These are phyloP conservation scores for Paramecium bursaria DNA, from an alignment of 73 alveolate species.

Conservation along the genomic window DNA sequence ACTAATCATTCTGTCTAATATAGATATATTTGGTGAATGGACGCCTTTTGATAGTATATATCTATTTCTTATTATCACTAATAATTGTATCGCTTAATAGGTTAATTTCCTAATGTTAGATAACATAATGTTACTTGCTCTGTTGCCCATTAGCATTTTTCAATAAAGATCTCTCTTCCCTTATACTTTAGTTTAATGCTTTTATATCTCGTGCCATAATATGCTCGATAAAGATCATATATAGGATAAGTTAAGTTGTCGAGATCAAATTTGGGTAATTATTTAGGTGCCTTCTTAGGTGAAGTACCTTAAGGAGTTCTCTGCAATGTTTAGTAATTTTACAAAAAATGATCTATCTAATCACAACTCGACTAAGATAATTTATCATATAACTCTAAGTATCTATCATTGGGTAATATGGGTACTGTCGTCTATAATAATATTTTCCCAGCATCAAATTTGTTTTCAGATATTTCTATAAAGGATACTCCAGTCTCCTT, in stretches of 20 bases:
- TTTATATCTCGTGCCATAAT: conserved; percentile 52
- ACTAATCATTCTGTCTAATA: conserved; percentile 36
- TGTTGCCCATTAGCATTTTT: background rate
- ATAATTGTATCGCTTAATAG: no score
- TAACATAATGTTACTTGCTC: conserved; percentile 57
- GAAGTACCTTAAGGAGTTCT: background rate
- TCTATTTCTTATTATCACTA: background rate
- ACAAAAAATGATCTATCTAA: conserved; percentile 54
- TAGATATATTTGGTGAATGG: conserved; percentile 49
- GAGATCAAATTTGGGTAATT: background rate
- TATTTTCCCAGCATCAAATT: conserved; percentile 87
- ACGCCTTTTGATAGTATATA: background rate
- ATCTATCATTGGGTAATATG: conserved; percentile 25
- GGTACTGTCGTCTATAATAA: conserved; percentile 51
- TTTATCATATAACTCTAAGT: conserved; percentile 14
- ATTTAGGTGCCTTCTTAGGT: conserved; percentile 56
- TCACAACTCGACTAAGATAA: conserved; percentile 66
- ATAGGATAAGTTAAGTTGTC: conserved; percentile 1
- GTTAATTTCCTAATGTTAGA: conserved; percentile 29
- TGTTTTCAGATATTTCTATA: conserved; percentile 77
- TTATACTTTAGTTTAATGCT: conserved; percentile 36
- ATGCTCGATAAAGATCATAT: conserved; percentile 21
- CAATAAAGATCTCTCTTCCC: conserved; percentile 2
- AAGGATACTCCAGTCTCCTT: conserved; percentile 81
- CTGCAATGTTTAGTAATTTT: background rate